Base-by-base conservation (phyloP, 2,329 filamentous ascomycete species). In the Pezicula rhizophila region DNA sequence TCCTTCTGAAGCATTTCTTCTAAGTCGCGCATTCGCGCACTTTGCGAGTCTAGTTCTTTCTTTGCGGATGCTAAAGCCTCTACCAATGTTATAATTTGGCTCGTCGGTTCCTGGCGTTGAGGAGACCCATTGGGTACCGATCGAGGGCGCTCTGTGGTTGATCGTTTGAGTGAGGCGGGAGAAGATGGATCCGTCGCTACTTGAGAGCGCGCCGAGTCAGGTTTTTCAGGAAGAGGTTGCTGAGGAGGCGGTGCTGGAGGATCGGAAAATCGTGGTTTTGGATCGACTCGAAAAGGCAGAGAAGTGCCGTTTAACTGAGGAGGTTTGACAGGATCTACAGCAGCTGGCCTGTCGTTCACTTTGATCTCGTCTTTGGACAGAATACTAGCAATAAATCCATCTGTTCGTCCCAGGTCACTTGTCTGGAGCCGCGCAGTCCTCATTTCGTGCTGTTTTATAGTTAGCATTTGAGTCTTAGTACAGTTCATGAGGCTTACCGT, bases 221-320 rank as follows among this genome's bases (percentile, higher is more conserved):
- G 92, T 66, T 96, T 96, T 64, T 96, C 91, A 1, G 92, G 92
- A 5, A 97, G 73, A 12, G 92, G 92, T 59, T 95, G 91, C 58
- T 95, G 90, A 25, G 92, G 92, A 23, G 92, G 92, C 7, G 92
- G 92, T 18, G 91, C 92, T 4, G 92, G 92, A 45, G 92, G 92
- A 50, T 96, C 91, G 1, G 89, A 93, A 65, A 96, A 97, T 46
- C 90, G 80, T 4, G 87, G 80, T 60, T 93, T 92, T 37, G 84
- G 73, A 61, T 96, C 90, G 17, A 82, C 70, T 56, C 89, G 85
- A 42, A 73, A 68, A 49, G 70, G 66, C 55, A 72, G 70, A 8
- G 67, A 66, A 28, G 67, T 65, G 42, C 70, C 71, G 51, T 74
- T 76, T n/a, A 70, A 56, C 51, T 71, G 70, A 23, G 69, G 66